Conservation (phyloP, 2,329 filamentous ascomycete species). For the Gremmenia infestans region DNA sequence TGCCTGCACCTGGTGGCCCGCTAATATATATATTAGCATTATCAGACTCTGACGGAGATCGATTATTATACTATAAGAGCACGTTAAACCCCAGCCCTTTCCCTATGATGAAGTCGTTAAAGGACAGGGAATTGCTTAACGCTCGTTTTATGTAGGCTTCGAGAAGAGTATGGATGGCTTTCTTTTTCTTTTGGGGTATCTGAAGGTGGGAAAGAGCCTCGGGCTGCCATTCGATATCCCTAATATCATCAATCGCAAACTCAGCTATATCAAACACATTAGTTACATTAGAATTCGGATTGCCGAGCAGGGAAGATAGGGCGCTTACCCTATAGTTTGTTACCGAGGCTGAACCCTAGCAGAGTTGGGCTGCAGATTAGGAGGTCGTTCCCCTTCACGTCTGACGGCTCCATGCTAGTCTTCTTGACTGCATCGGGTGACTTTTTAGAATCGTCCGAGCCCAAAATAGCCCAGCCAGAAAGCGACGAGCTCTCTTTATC, state of each 20-base stretch:
- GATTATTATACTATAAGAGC: constrained; percentile 3
- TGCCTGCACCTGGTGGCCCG: not conserved
- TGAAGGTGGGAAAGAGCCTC: constrained; percentile 8
- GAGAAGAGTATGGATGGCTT: constrained; percentile 2
- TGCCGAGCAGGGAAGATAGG: constrained; percentile 2
- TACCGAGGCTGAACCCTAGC: constrained; percentile 6
- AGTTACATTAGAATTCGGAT: constrained; percentile 2
- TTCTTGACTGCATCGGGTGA: not conserved
- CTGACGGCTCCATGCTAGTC: constrained; percentile 12
- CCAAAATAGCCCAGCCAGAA: not conserved
- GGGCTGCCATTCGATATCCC: constrained; percentile 8
- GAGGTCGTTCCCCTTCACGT: constrained; percentile 9
- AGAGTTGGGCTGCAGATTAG: constrained; percentile 13
- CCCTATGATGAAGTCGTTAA: constrained; percentile 1
- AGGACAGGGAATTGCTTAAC: not conserved
- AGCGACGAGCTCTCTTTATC: not conserved
- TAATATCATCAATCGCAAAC: constrained; percentile 16
- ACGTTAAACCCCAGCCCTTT: constrained; percentile 4
- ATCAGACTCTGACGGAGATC: not conserved
- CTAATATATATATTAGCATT: constrained; percentile 1
- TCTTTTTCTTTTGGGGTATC: constrained; percentile 23
- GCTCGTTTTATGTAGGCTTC: not conserved
- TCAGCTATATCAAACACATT: constrained; percentile 13
- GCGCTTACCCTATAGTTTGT: too few relatives aligned
- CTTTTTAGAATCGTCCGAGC: not conserved